Base-by-base conservation (phyloP, 495 filamentous ascomycete species). In the Daldinia concentrica region DNA sequence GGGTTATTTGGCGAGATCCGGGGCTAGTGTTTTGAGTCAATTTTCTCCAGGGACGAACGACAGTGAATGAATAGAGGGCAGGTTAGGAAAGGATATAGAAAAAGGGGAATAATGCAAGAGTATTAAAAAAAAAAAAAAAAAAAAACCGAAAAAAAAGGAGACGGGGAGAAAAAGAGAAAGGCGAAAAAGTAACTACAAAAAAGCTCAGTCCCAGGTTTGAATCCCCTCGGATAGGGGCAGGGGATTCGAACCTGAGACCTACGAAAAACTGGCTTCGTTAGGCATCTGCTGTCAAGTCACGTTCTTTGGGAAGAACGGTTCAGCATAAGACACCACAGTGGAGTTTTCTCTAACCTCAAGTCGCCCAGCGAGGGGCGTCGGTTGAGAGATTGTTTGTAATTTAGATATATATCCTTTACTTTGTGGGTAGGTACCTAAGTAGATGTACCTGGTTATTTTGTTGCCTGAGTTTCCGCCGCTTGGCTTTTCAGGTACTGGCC, bases 1-100 rank as follows among this genome's bases (percentile, higher is more conserved):
- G 72, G 59, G 4, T 26, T 17, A 17, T 74, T 74, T n/a, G 72
- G 72, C 50, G 41, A 64, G 39, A 74, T 74, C 24, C 32, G 58
- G 36, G 72, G 67, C 14, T 54, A 48, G 17, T 11, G 11, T 4
- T 4, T 48, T 22, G 50, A n/a, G 50, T 14, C 6, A 15, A 30
- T 0, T 29, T n/a, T 5, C 9, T 26, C 2, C 5, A 6, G 19
- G 6, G 1, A 9, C 9, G 9, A 24, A 48, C 7, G 17, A 24
- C 24, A 4, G 8, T 4, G 9, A 48, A 22, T 48, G 1, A 48
- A 22, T 48, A 48, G 19, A 9, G 22, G 5, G 43, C 6, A 9
- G 2, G 8, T 11, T 22, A 24, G 19, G 22, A 6, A 12, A 14
- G 22, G 43, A 11, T 22, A 48, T 6, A 8, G 8, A 45, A 17